Evolutionary conservation across 2,329 filamentous ascomycete species (phyloP).

Genomic region (Magnaporthiopsis rhizophila): DNA sequence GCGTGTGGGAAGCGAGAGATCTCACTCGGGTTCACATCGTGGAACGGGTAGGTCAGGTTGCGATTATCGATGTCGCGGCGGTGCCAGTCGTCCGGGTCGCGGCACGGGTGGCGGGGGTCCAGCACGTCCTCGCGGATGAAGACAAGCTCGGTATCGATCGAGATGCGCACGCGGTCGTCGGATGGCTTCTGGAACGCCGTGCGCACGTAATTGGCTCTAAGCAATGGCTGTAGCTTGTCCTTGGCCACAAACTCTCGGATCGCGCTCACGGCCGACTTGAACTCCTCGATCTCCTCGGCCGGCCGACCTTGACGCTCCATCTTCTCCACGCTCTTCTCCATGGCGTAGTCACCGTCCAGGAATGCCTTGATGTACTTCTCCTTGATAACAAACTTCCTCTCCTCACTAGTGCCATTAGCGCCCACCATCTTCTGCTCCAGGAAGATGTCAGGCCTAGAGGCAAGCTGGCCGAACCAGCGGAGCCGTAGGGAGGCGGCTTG

Average conservation of each 20-base stretch:
- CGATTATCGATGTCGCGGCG: slow-evolving; percentile 78
- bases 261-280: slow-evolving; percentile 64
- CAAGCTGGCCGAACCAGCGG: slow-evolving; percentile 85
- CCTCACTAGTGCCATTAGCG: slow-evolving; percentile 67
- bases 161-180: slow-evolving; percentile 83
- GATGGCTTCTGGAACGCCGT: slow-evolving; percentile 95
- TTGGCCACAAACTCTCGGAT: slow-evolving; percentile 76
- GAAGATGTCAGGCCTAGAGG: slow-evolving; percentile 68
- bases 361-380: slow-evolving; percentile 89
- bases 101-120: slow-evolving; percentile 76
- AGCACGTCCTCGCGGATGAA: slow-evolving; percentile 75
- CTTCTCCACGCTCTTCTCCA: slow-evolving; percentile 86
- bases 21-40: slow-evolving; percentile 80
- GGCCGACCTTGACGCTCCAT: slow-evolving; percentile 70
- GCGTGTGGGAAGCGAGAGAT: slow-evolving; percentile 86
- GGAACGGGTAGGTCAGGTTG: slow-evolving; percentile 81
- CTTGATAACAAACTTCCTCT: slow-evolving; percentile 78
- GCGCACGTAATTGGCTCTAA: slow-evolving; percentile 88
- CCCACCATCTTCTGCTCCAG: slow-evolving; percentile 85
- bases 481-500: slow-evolving; percentile 78
- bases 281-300: slow-evolving; percentile 55
- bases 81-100: slow-evolving; percentile 85
- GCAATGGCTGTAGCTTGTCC: slow-evolving; percentile 70
- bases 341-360: slow-evolving; percentile 76
- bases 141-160: slow-evolving; percentile 85